Base-by-base conservation (phyloP, 2,329 filamentous ascomycete genomes). In the Exophiala lecanii-corni region DNA sequence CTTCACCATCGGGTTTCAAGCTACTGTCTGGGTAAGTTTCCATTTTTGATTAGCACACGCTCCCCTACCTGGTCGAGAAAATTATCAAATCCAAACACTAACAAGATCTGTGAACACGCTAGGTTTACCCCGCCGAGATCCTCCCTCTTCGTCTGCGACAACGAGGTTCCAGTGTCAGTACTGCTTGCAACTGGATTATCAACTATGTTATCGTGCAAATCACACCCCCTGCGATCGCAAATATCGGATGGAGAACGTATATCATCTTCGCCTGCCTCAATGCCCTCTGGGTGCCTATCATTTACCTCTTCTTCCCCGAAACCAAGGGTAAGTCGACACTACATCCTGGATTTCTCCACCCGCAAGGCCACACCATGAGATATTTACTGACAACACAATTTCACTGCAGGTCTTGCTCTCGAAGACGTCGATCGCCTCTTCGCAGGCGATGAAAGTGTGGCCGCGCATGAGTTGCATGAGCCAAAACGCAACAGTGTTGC, bases 231-330 rank as follows among this genome's bases (percentile, higher is more conserved):
- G 61, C 59, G 2, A 64, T 66, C 39, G 53, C 54, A 53, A 61
- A 46, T 3, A 77, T 81, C 43, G 68, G 67, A 9, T 78, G 69
- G 34, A 49, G 50, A 7, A 64, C 62, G 17, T 71, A 69, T 38
- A 65, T 71, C 41, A 62, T 71, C 39, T 71, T 69, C 40, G 68
- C 64, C 3, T 59, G 60, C 32, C 54, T 69, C 32, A 69, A 67
- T 38, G 54, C 51, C 7, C 21, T 60, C 3, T 61, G 59, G 21
- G 58, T 59, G 9, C 46, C 52, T 0, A 63, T 66, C 30, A 57
- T 66, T 15, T 65, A 55, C 54, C 51, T 49, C 17, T 63, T 60
- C 26, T 61, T 59, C 6, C 58, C 63, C 16, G 47, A 49, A 26
- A 49, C 46, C 15, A 34, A 28, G 17, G 32, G 31, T 34, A 10